Percentiles rank a stretch among this genome's conserved stretches.
phyloP scores from a whole-genome alignment of 306 rosid species.

The Cucurbita argyrosperma region DNA sequence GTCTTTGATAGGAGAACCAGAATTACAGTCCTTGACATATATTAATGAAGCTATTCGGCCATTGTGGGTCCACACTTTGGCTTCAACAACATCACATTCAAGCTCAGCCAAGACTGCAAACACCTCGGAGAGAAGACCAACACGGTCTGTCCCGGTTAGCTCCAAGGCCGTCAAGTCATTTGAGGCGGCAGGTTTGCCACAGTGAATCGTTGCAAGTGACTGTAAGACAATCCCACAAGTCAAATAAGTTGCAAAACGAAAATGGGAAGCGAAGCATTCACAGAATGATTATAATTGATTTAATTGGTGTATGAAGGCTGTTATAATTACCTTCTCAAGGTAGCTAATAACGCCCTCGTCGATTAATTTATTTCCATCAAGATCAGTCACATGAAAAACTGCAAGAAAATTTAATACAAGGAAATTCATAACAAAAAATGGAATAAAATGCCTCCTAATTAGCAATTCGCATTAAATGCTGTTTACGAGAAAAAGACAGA shows the following conservation, averaged over 20 bases:
- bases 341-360: conserved; percentile 58
- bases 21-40: conserved; percentile 44
- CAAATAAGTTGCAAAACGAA: background rate
- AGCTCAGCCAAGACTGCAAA: conserved; percentile 83
- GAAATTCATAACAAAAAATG: background rate
- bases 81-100: conserved; percentile 77
- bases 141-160: conserved; percentile 77
- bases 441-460: background rate
- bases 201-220: conserved; percentile 63
- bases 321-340: conserved; percentile 66
- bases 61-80: conserved; percentile 94
- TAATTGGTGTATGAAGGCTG: background rate
- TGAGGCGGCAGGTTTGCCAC: conserved; percentile 18
- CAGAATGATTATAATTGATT: background rate
- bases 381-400: conserved; percentile 89
- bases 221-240: conserved; percentile 7
- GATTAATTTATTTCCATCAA: conserved; percentile 60
- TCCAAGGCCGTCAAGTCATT: conserved; percentile 59
- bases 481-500: background rate
- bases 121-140: conserved; percentile 83
- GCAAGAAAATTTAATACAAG: background rate
- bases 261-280: background rate
- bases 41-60: conserved; percentile 78
- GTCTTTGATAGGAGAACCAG: conserved; percentile 65
- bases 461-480: background rate